Evolutionary conservation across 73 alveolate genomes (phyloP).

Genomic region (Paramecium bursaria): DNA sequence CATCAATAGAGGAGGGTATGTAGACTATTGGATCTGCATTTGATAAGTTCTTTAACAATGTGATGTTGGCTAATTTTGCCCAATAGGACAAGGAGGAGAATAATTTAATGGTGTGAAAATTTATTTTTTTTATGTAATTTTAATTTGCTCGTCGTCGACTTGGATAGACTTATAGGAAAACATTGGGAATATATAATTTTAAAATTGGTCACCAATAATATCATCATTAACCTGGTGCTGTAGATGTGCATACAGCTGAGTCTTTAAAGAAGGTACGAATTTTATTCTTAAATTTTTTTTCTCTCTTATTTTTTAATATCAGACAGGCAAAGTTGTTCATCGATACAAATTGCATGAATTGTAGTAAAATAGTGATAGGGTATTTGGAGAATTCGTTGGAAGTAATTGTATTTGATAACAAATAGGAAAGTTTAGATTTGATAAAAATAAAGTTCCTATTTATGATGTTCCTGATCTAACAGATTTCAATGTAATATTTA

Average conservation of each 20-base stretch:
- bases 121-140: too few relatives aligned
- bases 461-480: constrained; percentile 68
- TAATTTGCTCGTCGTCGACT: constrained; percentile 45
- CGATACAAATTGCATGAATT: neutral
- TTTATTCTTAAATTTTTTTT: too few relatives aligned
- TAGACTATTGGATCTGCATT: constrained; percentile 78
- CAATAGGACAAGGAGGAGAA: constrained; percentile 77
- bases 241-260: constrained; percentile 50
- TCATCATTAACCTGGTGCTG: constrained; percentile 63
- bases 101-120: constrained; percentile 73
- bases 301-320: neutral
- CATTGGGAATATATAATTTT: constrained; percentile 63
- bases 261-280: constrained; percentile 43
- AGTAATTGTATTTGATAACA: constrained; percentile 38
- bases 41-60: constrained; percentile 77
- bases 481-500: constrained; percentile 41
- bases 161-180: constrained; percentile 52
- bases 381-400: constrained; percentile 64
- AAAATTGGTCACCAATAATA: constrained; percentile 56
- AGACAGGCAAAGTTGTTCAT: neutral
- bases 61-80: constrained; percentile 75
- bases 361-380: constrained; percentile 57
- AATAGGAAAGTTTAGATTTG: constrained; percentile 52
- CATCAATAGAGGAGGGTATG: constrained; percentile 78
- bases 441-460: constrained; percentile 51